These are phyloP conservation scores for Colletotrichum magnum DNA, from an alignment of 2,329 filamentous ascomycete species.

Conservation along the genomic window DNA sequence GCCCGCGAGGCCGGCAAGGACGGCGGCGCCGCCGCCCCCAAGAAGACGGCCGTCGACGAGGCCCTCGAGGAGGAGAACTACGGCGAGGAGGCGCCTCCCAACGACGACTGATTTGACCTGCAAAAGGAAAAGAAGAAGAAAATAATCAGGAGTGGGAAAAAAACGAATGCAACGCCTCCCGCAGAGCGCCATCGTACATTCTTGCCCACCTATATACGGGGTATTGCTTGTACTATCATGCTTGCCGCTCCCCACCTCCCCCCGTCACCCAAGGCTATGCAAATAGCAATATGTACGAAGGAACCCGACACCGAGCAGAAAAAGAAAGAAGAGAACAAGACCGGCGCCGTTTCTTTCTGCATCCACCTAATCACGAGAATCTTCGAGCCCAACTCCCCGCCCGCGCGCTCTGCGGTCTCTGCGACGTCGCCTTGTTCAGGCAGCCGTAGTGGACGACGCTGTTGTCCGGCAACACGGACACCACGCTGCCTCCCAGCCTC, in stretches of 20 bases:
- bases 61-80: constrained; percentile 82
- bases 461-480: constrained; percentile 89
- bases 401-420: constrained; percentile 50
- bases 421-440: constrained; percentile 65
- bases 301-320: constrained; percentile 30
- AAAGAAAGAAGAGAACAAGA: constrained; percentile 21
- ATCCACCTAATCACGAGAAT: constrained; percentile 46
- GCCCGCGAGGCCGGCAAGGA: constrained; percentile 55
- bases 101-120: constrained; percentile 64
- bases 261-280: constrained; percentile 41
- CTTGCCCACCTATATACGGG: constrained; percentile 43
- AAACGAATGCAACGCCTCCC: constrained; percentile 14
- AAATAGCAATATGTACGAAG: constrained; percentile 42
- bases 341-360: constrained; percentile 26
- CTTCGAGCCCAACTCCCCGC: constrained; percentile 55
- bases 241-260: constrained; percentile 39
- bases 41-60: constrained; percentile 59
- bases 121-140: not conserved
- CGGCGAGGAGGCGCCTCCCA: constrained; percentile 83
- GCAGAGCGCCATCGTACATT: constrained; percentile 32
- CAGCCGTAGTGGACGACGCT: constrained; percentile 87
- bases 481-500: constrained; percentile 89
- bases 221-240: constrained; percentile 46
- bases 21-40: constrained; percentile 35
- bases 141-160: not conserved